Evolutionary conservation across 2,329 filamentous ascomycete genomes (phyloP).

Genomic region (Tolypocladium guangdongense): DNA sequence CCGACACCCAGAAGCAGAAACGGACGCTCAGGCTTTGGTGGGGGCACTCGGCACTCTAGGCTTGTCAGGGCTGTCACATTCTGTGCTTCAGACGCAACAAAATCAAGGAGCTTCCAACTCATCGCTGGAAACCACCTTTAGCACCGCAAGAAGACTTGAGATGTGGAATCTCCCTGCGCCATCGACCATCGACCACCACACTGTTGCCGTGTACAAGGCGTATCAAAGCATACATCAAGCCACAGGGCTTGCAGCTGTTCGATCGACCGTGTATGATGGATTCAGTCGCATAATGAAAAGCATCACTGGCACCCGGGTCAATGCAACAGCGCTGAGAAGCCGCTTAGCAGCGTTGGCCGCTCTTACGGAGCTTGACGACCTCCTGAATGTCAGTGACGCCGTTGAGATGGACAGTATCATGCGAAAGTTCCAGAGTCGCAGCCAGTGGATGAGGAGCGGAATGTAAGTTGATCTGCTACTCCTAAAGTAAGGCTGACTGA

Average conservation of each 20-base stretch:
- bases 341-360: slow-evolving; percentile 56
- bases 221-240: slow-evolving; percentile 71
- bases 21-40: slow-evolving; percentile 60
- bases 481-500: background rate
- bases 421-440: slow-evolving; percentile 51
- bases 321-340: slow-evolving; percentile 40
- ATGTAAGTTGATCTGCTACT: slow-evolving; percentile 40
- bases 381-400: slow-evolving; percentile 49
- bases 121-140: slow-evolving; percentile 62
- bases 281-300: slow-evolving; percentile 49
- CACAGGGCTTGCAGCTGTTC: slow-evolving; percentile 41
- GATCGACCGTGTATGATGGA: slow-evolving; percentile 50
- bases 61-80: slow-evolving; percentile 74
- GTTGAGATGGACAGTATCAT: slow-evolving; percentile 53
- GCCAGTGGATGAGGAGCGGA: slow-evolving; percentile 73
- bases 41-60: slow-evolving; percentile 71
- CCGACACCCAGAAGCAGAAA: slow-evolving; percentile 39
- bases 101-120: slow-evolving; percentile 44
- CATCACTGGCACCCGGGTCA: slow-evolving; percentile 37
- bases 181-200: slow-evolving; percentile 46
- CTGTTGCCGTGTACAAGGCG: slow-evolving; percentile 64
- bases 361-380: slow-evolving; percentile 71
- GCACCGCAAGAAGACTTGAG: slow-evolving; percentile 70
- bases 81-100: slow-evolving; percentile 59
- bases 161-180: slow-evolving; percentile 86